Percentiles rank a stretch among this genome's conserved stretches.
These are phyloP conservation scores for Backusella australiensis DNA, from an alignment of 192 early-diverging fungal species.

Conservation along the genomic window DNA sequence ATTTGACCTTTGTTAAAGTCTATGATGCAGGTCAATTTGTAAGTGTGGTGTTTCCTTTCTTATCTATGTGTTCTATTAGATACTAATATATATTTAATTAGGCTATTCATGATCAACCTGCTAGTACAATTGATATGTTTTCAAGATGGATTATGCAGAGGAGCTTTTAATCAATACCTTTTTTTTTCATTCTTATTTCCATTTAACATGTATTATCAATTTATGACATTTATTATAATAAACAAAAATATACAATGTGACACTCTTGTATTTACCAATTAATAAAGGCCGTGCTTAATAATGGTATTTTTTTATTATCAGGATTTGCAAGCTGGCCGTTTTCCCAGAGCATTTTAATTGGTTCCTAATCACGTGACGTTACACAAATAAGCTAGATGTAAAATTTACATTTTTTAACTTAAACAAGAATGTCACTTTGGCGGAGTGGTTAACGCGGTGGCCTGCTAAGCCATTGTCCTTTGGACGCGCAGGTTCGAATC, in stretches of 20 bases:
- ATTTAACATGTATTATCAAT: neutral
- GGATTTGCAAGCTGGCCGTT: no score
- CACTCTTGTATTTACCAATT: no score
- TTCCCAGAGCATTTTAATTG: no score
- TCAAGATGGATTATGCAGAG: neutral
- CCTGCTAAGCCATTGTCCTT: slow-evolving; percentile 60
- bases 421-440: neutral
- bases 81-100: neutral
- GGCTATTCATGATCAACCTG: slow-evolving; percentile 19
- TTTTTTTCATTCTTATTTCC: neutral
- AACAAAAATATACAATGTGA: neutral
- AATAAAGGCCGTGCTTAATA: neutral
- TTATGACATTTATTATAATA: neutral
- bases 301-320: no score
- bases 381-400: no score
- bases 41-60: neutral
- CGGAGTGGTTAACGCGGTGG: slow-evolving; percentile 38
- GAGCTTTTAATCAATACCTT: neutral
- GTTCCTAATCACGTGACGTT: neutral
- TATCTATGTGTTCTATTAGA: neutral
- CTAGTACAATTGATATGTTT: slow-evolving; percentile 11
- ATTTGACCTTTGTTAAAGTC: slow-evolving; percentile 5
- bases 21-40: slow-evolving; percentile 18
- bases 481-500: slow-evolving; percentile 70
- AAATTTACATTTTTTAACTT: neutral